A percentile compares a stretch with the other conserved stretches of the same genome.
These are phyloP conservation scores for Rhododendron ovatum DNA, from an alignment of 148 eudicot genomes.

Conservation along the genomic window DNA sequence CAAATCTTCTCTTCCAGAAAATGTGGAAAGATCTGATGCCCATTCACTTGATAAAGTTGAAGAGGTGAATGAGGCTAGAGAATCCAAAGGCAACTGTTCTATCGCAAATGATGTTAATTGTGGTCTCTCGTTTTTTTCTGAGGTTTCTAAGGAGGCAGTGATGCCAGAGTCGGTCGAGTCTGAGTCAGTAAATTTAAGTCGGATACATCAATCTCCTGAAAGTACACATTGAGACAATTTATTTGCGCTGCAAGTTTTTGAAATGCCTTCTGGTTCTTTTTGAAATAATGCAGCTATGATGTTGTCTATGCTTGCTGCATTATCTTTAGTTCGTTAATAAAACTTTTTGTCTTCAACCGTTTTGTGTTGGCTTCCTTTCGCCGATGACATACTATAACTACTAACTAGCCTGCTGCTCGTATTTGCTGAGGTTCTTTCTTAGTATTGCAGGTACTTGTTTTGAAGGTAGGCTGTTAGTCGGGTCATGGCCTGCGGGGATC, in stretches of 20 bases:
- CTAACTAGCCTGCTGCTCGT: background rate
- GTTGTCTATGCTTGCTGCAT: conserved; percentile 9
- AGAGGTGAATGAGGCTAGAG: conserved; percentile 14
- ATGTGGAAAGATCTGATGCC: conserved; percentile 10
- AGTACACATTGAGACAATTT: conserved; percentile 32
- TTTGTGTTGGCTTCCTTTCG: background rate
- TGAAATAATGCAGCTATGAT: background rate
- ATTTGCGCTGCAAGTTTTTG: conserved; percentile 3
- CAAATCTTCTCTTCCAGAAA: background rate
- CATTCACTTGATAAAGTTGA: conserved; percentile 17
- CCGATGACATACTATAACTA: background rate
- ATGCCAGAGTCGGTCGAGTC: conserved; percentile 68
- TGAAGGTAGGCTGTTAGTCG: background rate
- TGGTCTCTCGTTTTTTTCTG: conserved; percentile 42
- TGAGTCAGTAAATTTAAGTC: conserved; percentile 79
- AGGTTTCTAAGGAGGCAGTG: conserved; percentile 54
- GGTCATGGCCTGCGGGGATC: background rate
- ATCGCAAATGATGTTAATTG: conserved; percentile 33
- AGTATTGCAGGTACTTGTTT: conserved; percentile 6
- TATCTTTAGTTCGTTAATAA: conserved; percentile 3
- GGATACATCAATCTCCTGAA: conserved; percentile 70
- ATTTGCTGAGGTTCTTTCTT: conserved; percentile 3
- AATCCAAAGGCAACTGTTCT: conserved; percentile 12
- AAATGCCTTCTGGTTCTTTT: conserved; percentile 10
- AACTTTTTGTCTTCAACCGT: background rate